Evolutionary conservation across 1,284 basidiomycete genomes (phyloP).

Genomic region (Mixia osmundae): DNA sequence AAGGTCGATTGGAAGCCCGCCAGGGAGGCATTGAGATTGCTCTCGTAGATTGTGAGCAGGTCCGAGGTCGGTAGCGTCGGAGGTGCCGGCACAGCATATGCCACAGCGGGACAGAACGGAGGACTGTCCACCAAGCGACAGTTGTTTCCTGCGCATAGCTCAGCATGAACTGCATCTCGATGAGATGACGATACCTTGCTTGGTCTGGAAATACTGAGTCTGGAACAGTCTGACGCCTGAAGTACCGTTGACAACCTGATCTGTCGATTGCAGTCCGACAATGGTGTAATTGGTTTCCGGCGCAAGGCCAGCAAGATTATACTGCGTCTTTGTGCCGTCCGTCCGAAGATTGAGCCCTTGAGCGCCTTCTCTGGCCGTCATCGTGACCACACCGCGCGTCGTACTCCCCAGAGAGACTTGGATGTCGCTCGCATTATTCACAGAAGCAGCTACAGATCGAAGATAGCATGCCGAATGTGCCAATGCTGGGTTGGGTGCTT

Average conservation of each 20-base stretch:
- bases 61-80: constrained; percentile 14
- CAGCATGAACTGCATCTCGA: background rate
- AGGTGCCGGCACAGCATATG: constrained; percentile 24
- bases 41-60: constrained; percentile 18
- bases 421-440: background rate
- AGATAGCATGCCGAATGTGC: constrained; percentile 20
- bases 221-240: constrained; percentile 7
- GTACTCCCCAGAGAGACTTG: constrained; percentile 4
- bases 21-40: constrained; percentile 19
- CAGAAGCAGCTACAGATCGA: background rate
- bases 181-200: constrained; percentile 11
- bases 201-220: constrained; percentile 18
- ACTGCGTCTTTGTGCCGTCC: constrained; percentile 16
- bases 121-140: constrained; percentile 23
- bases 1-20: constrained; percentile 22
- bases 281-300: constrained; percentile 22
- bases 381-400: constrained; percentile 9
- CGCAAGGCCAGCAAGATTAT: constrained; percentile 14
- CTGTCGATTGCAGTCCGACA: constrained; percentile 19
- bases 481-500: constrained; percentile 3
- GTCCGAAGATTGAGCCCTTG: constrained; percentile 6
- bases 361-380: background rate
- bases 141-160: constrained; percentile 14
- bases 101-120: constrained; percentile 23
- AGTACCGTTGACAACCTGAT: constrained; percentile 1